These are phyloP conservation scores for Calonectria hongkongensis DNA, from an alignment of 2,329 filamentous ascomycete species.

Conservation along the genomic window DNA sequence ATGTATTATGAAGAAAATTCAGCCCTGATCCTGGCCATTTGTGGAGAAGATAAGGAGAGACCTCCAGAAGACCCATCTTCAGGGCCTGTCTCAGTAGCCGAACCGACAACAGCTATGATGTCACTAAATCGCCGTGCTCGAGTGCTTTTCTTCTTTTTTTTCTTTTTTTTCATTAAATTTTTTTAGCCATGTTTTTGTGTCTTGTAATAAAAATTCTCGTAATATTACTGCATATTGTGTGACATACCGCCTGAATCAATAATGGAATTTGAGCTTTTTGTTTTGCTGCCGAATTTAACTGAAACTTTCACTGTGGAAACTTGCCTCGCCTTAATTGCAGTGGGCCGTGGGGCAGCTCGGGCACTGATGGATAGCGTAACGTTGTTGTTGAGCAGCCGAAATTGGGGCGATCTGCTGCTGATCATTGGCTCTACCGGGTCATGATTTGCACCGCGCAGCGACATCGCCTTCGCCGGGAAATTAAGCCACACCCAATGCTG, in stretches of 20 bases:
- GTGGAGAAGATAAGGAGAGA: neutral
- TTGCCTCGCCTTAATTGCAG: neutral
- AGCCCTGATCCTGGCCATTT: neutral
- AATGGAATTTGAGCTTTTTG: too few species aligned
- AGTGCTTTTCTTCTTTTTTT: too few species aligned
- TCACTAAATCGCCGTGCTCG: neutral
- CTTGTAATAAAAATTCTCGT: too few species aligned
- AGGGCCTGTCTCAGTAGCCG: neutral
- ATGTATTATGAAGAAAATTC: neutral
- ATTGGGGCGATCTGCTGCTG: neutral
- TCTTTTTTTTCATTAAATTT: too few species aligned
- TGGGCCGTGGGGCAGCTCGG: neutral
- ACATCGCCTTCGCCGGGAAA: neutral
- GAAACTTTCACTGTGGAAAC: neutral
- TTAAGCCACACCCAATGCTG: neutral
- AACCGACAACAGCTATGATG: neutral
- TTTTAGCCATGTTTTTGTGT: too few species aligned
- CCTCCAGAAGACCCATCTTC: neutral
- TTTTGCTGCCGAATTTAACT: neutral
- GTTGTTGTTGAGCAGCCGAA: neutral
- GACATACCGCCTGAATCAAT: too few species aligned
- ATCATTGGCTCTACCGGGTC: neutral
- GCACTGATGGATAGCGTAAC: neutral
- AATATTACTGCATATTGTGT: too few species aligned
- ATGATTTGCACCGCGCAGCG: slow-evolving; percentile 2